phyloP scores from a whole-genome alignment of 345 rosid species.

The Syzygium aqueum region DNA sequence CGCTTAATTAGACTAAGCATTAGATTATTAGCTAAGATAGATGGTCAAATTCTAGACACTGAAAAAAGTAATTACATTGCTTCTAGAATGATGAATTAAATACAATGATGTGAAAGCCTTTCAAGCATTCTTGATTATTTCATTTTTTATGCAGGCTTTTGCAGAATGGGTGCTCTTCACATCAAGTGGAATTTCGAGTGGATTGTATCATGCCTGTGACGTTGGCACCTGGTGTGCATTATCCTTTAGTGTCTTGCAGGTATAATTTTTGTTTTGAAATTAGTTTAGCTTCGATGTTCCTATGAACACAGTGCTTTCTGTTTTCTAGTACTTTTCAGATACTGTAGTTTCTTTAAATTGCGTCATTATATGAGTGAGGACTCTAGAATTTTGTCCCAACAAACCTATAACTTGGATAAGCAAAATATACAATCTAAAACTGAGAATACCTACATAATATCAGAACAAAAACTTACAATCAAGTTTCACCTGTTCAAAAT shows the following conservation, averaged over 20 bases:
- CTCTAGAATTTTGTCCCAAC: not conserved
- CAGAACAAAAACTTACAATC: not conserved
- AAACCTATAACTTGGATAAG: not conserved
- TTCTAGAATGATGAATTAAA: not conserved
- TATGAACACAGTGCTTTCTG: not conserved
- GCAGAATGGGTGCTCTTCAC: slow-evolving; percentile 97
- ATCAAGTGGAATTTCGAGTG: slow-evolving; percentile 85
- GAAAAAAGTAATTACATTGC: not conserved
- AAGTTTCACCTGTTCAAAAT: not conserved
- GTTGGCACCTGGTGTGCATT: slow-evolving; percentile 89
- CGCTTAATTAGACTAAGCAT: not conserved
- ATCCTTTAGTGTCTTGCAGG: slow-evolving; percentile 77
- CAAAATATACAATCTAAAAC: not conserved
- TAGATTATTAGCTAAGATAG: not conserved
- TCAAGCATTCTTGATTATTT: not conserved
- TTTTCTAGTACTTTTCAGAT: not conserved
- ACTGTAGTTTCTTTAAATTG: not conserved
- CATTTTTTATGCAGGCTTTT: slow-evolving; percentile 42
- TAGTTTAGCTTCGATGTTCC: not conserved
- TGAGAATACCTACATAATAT: not conserved
- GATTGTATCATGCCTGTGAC: slow-evolving; percentile 94
- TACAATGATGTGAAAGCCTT: not conserved
- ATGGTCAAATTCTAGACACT: not conserved
- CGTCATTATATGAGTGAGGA: not conserved
- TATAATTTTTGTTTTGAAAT: slow-evolving; percentile 5